Evolutionary conservation across 371 early-diverging fungal species (phyloP), one percentile per base, ranked within the genome.

Genomic region (Apophysomyces sp.): DNA sequence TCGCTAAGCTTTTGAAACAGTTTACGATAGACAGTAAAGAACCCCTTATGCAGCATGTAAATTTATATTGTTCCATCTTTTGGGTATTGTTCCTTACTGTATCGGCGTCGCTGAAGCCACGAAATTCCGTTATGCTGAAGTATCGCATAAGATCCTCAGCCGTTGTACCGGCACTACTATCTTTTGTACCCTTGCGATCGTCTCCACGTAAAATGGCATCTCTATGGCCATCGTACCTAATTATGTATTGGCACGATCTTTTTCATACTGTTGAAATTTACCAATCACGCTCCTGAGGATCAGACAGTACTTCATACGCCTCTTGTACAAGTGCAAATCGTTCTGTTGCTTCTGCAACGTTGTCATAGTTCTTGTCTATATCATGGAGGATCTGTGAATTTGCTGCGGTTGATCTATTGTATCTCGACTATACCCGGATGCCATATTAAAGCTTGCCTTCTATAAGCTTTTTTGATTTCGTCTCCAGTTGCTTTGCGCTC

Each of bases 241-340:
- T 13, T 2, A 36, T 18, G 24, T 55, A 4, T 27, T 30, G n/a
- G 26, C 30, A 21, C 30, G 30, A 41, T n/a, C 11, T 1, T 55
- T 31, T 18, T 44, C 18, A 1, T 26, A 55, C 29, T 37, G 27
- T 28, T 26, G 15, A n/a, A 30, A 27, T 26, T 29, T 74, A 95
- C 95, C 95, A 96, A 4, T 92, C 81, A 36, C 97, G 89, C 74
- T 97, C 97, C 52, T 96, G 92, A 11, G 90, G 88, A 72, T 94
- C 92, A 4, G 89, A 90, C 49, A 94, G 66, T 0, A 92, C 89
- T 60, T 96, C 95, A 69, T 97, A 97, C 2, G 98, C 98, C 55
- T 91, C 85, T 61, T 92, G 94, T 44, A 97, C 91, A 62, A 89
- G 74, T 0, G 93, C 86, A 81, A 98, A 98, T 52, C 86, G 77